Conservation (phyloP, 495 filamentous ascomycete genomes). For the Neurospora sp. region DNA sequence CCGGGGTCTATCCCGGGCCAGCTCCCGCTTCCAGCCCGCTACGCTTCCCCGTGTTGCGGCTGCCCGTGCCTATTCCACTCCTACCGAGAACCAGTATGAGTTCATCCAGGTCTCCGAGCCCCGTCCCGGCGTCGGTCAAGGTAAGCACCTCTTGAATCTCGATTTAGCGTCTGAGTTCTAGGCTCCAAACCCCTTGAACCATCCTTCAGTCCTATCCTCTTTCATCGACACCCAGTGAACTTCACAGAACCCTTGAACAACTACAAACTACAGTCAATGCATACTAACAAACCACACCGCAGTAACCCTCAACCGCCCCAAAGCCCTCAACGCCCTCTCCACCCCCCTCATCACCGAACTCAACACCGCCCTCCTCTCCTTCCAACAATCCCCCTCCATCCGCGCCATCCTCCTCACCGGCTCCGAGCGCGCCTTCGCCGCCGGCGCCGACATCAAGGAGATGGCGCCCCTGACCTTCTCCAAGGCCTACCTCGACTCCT, state of each 20-base stretch:
- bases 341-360: slow-evolving; percentile 82
- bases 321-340: slow-evolving; percentile 85
- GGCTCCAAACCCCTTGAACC: too few relatives aligned
- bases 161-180: too few relatives aligned
- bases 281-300: too few relatives aligned
- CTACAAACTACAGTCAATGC: too few relatives aligned
- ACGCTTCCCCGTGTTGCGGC: slow-evolving; percentile 42
- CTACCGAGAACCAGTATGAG: slow-evolving; percentile 50
- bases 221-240: too few relatives aligned
- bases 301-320: slow-evolving; percentile 95
- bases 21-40: slow-evolving; percentile 41
- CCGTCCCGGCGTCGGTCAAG: slow-evolving; percentile 78
- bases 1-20: slow-evolving; percentile 46
- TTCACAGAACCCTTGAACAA: too few relatives aligned
- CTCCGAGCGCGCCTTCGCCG: slow-evolving; percentile 79
- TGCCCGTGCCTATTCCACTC: slow-evolving; percentile 8
- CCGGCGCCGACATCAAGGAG: slow-evolving; percentile 97
- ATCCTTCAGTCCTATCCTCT: too few relatives aligned
- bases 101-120: slow-evolving; percentile 71
- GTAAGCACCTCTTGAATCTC: slow-evolving; percentile 32
- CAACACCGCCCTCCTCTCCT: slow-evolving; percentile 64
- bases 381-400: slow-evolving; percentile 60
- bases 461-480: slow-evolving; percentile 87
- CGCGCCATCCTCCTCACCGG: slow-evolving; percentile 81
- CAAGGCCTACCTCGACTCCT: slow-evolving; percentile 71